Evolutionary conservation across 495 filamentous ascomycete species (phyloP).

Genomic region (Opeltia flavorubescens): DNA sequence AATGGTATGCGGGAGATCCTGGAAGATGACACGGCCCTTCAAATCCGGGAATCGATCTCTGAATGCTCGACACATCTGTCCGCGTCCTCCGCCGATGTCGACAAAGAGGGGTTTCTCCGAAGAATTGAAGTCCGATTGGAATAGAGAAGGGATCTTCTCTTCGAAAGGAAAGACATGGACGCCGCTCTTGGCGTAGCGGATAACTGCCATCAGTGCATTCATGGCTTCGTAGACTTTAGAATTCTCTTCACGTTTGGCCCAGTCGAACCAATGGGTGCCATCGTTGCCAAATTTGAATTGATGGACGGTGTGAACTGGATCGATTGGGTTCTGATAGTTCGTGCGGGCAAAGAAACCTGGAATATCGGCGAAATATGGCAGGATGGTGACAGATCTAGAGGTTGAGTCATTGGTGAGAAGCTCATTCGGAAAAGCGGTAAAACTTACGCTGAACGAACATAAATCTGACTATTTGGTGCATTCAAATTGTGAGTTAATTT

Average conservation of each 20-base stretch:
- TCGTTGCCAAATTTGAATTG: constrained; percentile 15
- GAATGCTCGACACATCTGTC: constrained; percentile 36
- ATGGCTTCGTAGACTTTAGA: constrained; percentile 21
- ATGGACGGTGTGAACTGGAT: constrained; percentile 22
- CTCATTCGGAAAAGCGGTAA: background rate
- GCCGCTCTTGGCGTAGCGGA: background rate
- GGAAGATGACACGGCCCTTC: constrained; percentile 32
- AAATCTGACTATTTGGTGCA: constrained; percentile 16
- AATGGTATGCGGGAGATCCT: constrained; percentile 35
- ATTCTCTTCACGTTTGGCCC: constrained; percentile 6
- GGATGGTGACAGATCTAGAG: constrained; percentile 23
- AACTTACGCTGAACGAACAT: constrained; percentile 21
- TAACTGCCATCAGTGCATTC: constrained; percentile 7
- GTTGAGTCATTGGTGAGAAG: background rate
- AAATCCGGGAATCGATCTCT: constrained; percentile 27
- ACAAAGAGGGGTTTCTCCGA: constrained; percentile 29
- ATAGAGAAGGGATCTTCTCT: background rate
- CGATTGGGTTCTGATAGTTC: constrained; percentile 26
- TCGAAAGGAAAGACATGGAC: constrained; percentile 4
- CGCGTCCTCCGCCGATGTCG: constrained; percentile 39
- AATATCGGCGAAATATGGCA: constrained; percentile 17
- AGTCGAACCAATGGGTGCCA: constrained; percentile 12
- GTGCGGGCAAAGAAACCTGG: constrained; percentile 27
- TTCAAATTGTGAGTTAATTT: constrained; percentile 22
- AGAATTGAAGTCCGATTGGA: constrained; percentile 17